Evolutionary conservation across 768 basidiomycete species (phyloP), one percentile per base, ranked within the genome.

Genomic region (Peribolospora baueri): DNA sequence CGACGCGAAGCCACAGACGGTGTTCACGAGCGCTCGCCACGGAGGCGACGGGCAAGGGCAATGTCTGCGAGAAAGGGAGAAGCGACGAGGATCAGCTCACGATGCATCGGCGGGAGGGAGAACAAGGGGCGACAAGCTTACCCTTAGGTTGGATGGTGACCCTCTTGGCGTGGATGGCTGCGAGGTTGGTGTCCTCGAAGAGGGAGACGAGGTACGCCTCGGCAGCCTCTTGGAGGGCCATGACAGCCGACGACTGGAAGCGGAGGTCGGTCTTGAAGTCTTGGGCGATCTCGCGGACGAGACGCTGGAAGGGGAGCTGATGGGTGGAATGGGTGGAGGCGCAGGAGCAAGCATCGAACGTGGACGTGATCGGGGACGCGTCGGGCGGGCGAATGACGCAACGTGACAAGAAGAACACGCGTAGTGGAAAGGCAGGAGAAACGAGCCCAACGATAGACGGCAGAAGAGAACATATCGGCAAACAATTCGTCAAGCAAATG

Each of bases 41-140:
- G 76, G 68, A 87, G 78, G 67, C 84, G 81, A 63, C 84, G 75
- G 58, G 84, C 84, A 57, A 87, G 74, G 45, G 83, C 81, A 64
- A 77, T 80, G 63, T 58, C 13, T 14, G 48, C 5, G 53, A 46
- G 8, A 8, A 50, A 11, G 25, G 25, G 25, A 25, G 25, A 25
- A 25, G 25, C 25, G 25, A 25, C 25, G 25, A 25, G 25, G 25
- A 25, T 25, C 25, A 25, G 25, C 25, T 25, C 25, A 25, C 25
- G 1, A 25, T 25, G 25, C 25, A 25, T 25, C 25, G 25, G 25
- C 25, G 25, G 25, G 25, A 25, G 25, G 25, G 25, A 25, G 25
- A 25, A 1, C 25, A 25, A 25, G 25, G 25, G 25, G 25, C 25
- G 25, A 25, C 25, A 25, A 25, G 25, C 25, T 25, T 25, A 25